Conservation (phyloP, 768 basidiomycete genomes). For the Mrakia frigida region DNA sequence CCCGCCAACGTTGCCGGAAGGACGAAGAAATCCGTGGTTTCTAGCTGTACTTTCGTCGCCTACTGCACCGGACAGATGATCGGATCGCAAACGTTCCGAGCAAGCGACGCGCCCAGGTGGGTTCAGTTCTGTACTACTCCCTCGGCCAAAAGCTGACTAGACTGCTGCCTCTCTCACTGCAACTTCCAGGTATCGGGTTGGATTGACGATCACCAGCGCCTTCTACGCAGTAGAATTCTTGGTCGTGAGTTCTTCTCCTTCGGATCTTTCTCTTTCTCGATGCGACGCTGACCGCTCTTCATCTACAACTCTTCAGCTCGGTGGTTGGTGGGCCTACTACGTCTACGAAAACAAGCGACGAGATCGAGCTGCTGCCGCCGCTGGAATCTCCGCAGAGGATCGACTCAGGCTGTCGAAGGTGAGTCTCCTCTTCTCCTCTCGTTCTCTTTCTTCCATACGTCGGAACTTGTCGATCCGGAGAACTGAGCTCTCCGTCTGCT, state of each 20-base stretch:
- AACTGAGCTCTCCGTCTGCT: too few relatives aligned
- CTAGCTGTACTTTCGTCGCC: not conserved
- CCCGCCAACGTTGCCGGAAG: slow-evolving; percentile 35
- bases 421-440: not conserved
- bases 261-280: too few relatives aligned
- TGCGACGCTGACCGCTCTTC: too few relatives aligned
- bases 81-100: slow-evolving; percentile 33
- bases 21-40: slow-evolving; percentile 36
- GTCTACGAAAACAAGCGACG: not conserved
- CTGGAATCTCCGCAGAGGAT: slow-evolving; percentile 79
- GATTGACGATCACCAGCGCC: not conserved
- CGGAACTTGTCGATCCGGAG: not conserved
- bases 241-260: not conserved
- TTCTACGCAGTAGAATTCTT: not conserved
- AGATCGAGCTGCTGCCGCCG: slow-evolving; percentile 48
- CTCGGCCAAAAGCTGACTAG: too few relatives aligned
- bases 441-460: too few relatives aligned
- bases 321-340: not conserved
- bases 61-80: slow-evolving; percentile 34
- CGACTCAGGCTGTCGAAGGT: slow-evolving; percentile 47
- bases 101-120: slow-evolving; percentile 35
- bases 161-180: not conserved
- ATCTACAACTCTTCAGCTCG: not conserved
- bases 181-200: not conserved
- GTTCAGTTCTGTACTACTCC: too few relatives aligned